Percentiles rank a stretch among this genome's conserved stretches.
These are phyloP conservation scores for Septoria petroselini DNA, from an alignment of 2,329 filamentous ascomycete genomes.

Conservation along the genomic window DNA sequence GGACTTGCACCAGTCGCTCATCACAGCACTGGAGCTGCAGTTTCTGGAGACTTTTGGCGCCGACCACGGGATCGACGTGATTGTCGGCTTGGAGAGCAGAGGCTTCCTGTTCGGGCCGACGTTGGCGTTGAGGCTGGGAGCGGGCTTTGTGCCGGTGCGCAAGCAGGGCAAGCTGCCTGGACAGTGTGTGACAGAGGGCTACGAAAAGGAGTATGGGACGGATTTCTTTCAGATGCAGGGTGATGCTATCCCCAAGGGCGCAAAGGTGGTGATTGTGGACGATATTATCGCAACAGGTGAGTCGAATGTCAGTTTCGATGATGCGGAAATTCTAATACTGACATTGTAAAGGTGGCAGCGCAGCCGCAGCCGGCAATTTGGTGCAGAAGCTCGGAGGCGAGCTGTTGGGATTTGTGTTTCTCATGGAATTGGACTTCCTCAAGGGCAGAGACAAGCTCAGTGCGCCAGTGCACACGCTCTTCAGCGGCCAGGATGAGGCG, in stretches of 20 bases:
- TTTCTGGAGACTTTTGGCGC: conserved; percentile 61
- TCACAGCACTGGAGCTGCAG: conserved; percentile 82
- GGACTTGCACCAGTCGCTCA: conserved; percentile 67
- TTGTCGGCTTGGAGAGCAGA: conserved; percentile 89
- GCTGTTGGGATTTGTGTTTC: conserved; percentile 88
- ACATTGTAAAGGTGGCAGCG: conserved; percentile 72
- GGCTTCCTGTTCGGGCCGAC: conserved; percentile 94
- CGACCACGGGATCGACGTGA: conserved; percentile 61
- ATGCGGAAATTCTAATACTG: not conserved
- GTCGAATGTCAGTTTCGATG: conserved; percentile 33
- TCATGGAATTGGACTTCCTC: conserved; percentile 91
- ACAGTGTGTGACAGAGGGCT: conserved; percentile 77
- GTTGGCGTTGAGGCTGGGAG: conserved; percentile 76
- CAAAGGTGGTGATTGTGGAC: conserved; percentile 90
- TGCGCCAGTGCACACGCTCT: conserved; percentile 76
- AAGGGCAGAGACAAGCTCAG: conserved; percentile 88
- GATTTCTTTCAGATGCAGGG: conserved; percentile 96
- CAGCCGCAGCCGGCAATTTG: conserved; percentile 79
- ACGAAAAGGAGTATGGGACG: conserved; percentile 92
- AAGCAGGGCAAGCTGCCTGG: conserved; percentile 97
- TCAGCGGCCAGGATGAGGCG: conserved; percentile 59
- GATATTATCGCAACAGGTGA: conserved; percentile 97
- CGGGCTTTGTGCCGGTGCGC: conserved; percentile 86
- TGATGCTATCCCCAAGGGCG: conserved; percentile 76
- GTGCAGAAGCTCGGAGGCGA: conserved; percentile 80